Evolutionary conservation across 495 filamentous ascomycete species (phyloP), one percentile per base, ranked within the genome.

Genomic region (Penicillium canariense): DNA sequence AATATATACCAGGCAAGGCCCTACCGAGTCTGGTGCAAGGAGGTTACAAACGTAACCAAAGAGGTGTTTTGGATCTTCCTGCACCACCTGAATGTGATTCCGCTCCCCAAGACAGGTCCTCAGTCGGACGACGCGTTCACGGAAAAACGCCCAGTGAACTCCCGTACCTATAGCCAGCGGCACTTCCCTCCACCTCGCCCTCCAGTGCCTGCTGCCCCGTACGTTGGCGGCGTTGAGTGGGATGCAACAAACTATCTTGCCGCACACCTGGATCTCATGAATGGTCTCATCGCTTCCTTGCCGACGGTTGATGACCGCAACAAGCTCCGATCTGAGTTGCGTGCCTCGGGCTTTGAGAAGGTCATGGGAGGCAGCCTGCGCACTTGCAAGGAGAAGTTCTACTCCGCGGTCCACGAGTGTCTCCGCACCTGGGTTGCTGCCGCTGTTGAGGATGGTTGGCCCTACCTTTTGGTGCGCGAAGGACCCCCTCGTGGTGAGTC

Each of bases 1-100:
- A 85, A 90, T 32, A 97, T 97, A 76, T 87, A 89, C 59, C 85
- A 87, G 30, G 83, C 89, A 26, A 83, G 94, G 0, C 94, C 94
- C 0, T 98, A 96, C 65, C 86, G 87, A 10, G 84, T 95, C 11
- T 98, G 94, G 94, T 88, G 85, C 74, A 93, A 90, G 69, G 94
- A 98, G 68, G 84, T 93, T 15, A 84, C 83, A 46, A 90, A 87
- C 59, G 91, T 97, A 39, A 96, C 90, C 30, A 97, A 97, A 70
- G 94, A 98, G 68, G 94, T 97, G 25, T 98, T 98, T 69, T 98
- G 94, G 94, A 98, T 98, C 64, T 98, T 97, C 73, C 78, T 97
- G 50, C 94, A 98, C 66, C 86, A 92, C 52, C 74, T 93, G 44
- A 97, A 97, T 60, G 85, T 97, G 54, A 82, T 98, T 47, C 83